phyloP scores from a whole-genome alignment of 208 protist species.

The Leptomonas pyrrhocoris region DNA sequence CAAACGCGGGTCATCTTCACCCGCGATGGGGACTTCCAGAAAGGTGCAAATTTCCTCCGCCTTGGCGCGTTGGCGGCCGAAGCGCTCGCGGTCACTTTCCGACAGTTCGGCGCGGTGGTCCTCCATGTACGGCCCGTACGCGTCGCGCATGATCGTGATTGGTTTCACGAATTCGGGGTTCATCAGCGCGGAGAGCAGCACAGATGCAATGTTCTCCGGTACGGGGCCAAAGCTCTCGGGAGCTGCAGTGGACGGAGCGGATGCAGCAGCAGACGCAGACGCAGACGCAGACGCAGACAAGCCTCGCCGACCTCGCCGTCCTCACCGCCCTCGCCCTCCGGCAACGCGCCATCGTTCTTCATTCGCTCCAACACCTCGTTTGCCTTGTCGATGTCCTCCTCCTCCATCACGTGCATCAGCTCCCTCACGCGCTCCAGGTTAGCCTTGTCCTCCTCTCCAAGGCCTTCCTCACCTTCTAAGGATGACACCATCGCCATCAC shows the following conservation, averaged over 20 bases:
- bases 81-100: constrained; percentile 54
- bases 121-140: constrained; percentile 61
- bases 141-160: constrained; percentile 67
- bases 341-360: constrained; percentile 32
- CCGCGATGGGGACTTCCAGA: constrained; percentile 44
- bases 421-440: constrained; percentile 52
- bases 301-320: constrained; percentile 41
- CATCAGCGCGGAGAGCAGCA: constrained; percentile 53
- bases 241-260: neutral
- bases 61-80: constrained; percentile 54
- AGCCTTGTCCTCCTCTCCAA: constrained; percentile 41
- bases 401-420: constrained; percentile 59
- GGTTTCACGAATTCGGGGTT: constrained; percentile 65
- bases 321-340: constrained; percentile 11
- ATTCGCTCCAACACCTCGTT: constrained; percentile 43
- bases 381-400: constrained; percentile 46
- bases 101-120: constrained; percentile 35
- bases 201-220: constrained; percentile 38
- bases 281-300: constrained; percentile 13
- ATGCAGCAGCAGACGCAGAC: neutral
- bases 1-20: constrained; percentile 53
- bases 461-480: constrained; percentile 42
- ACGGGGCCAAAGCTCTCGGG: constrained; percentile 4
- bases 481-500: constrained; percentile 49
- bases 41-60: constrained; percentile 64